Base-by-base conservation (phyloP, 176 grass and related monocot species). In the Raddia distichophylla region DNA sequence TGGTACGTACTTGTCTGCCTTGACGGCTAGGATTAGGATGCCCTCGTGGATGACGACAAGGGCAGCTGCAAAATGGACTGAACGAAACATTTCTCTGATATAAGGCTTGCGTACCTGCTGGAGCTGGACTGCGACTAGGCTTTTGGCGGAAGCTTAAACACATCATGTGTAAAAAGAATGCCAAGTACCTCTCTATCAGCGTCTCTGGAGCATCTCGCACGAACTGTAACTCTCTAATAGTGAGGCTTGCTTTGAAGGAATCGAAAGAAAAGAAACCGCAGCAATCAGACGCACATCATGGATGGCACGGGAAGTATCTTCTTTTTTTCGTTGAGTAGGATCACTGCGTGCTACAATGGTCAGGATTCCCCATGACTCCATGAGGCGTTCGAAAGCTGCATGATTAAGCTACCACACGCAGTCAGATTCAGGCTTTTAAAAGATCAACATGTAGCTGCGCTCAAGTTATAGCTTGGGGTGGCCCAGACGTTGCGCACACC, bases 261-360 rank as follows among this genome's bases (percentile, higher is more conserved):
- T 3, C 40, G 3, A 37, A 37, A 18, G 8, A 9, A 77, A 50
- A 35, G 12, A 35, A 50, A 18, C 15, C 17, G 6, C 32, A 50
- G 22, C 59, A 50, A 77, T 77, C 75, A 51, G 20, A 48, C 18
- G 20, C 35, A 34, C 22, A 64, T 77, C 64, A 64, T 77, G 59
- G 18, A 64, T 50, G 22, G 10, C 20, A 63, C 22, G 27, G 48
- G 6, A 72, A 17, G 62, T 12, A 37, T 20, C 22, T 51, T 15
- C 14, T n/a, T 63, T 62, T 17, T 62, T 17, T 40, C 37, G 10
- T 18, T 14, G n/a, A 50, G 45, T 50, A 18, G 22, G 43, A 50
- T 50, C 43, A 3, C 20, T 6, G 44, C 9, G 19, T 6, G 44
- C 9, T 61, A 3, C 1, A 44, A 35, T 12, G 19, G 63, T 77